Conservation (phyloP, 139 green algal species). For the Tetradesmus obliquus region DNA sequence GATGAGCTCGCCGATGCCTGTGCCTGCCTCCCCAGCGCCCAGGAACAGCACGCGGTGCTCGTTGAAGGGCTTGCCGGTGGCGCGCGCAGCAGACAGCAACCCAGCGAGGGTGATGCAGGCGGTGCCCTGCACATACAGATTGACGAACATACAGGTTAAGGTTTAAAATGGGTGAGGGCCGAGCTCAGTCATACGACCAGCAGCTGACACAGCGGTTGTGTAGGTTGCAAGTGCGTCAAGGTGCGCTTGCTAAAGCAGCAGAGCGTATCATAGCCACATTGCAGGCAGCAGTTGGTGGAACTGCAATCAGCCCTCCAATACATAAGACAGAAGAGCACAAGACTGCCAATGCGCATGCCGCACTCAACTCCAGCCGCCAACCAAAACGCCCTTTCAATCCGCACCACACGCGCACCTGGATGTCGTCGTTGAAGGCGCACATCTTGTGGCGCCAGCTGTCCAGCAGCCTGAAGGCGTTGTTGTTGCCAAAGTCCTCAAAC, state of each 20-base stretch:
- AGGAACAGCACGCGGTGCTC: conserved; percentile 70
- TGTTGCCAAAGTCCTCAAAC: conserved; percentile 82
- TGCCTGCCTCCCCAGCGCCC: conserved; percentile 69
- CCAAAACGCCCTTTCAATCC: too few relatives aligned
- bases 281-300: too few relatives aligned
- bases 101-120: conserved; percentile 85
- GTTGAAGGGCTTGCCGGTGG: conserved; percentile 50
- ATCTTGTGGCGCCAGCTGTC: conserved; percentile 61
- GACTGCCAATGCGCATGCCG: neutral
- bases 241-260: conserved; percentile 12
- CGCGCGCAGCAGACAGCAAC: conserved; percentile 76
- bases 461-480: conserved; percentile 76
- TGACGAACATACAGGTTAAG: neutral
- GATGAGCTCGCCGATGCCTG: conserved; percentile 49
- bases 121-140: conserved; percentile 73
- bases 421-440: conserved; percentile 90
- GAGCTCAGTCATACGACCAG: too few relatives aligned
- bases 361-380: neutral
- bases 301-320: too few relatives aligned
- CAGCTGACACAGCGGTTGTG: neutral
- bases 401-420: conserved; percentile 16
- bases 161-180: neutral
- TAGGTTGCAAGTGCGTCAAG: neutral
- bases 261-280: too few relatives aligned
- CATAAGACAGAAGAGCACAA: neutral